Conservation (phyloP, 345 rosid species). For the Anastatica hierochuntica region DNA sequence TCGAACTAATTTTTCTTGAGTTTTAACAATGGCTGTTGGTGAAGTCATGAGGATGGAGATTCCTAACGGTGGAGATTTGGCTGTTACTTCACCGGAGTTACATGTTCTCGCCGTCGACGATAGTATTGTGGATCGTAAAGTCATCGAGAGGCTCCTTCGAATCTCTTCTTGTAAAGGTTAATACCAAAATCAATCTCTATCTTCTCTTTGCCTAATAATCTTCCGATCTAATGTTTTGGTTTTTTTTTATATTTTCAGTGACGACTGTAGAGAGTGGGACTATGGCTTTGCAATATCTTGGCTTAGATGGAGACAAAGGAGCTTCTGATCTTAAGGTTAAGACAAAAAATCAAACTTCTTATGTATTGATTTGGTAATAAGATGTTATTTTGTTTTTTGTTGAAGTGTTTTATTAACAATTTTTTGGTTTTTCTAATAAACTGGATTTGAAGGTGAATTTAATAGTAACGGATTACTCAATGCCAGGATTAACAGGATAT, state of each 20-base stretch:
- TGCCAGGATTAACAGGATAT: slow-evolving; percentile 87
- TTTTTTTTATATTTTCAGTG: slow-evolving; percentile 29
- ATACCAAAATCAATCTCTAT: background rate
- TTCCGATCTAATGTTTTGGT: background rate
- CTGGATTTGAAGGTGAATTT: slow-evolving; percentile 71
- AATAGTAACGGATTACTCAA: slow-evolving; percentile 75
- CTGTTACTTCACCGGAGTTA: slow-evolving; percentile 32
- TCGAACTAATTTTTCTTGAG: background rate
- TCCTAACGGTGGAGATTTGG: no score
- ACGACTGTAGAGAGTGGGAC: slow-evolving; percentile 68
- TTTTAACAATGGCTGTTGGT: slow-evolving; percentile 28
- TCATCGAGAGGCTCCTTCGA: slow-evolving; percentile 68
- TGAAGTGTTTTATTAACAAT: background rate
- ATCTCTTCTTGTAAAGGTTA: slow-evolving; percentile 75
- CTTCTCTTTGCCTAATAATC: background rate
- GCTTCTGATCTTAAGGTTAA: no score
- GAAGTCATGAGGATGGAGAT: slow-evolving; percentile 32
- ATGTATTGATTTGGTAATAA: no score
- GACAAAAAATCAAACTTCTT: no score
- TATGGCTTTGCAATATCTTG: slow-evolving; percentile 65
- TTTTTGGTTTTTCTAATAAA: background rate
- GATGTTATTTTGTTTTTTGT: background rate
- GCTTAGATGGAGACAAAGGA: slow-evolving; percentile 50
- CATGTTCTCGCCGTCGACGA: slow-evolving; percentile 95
- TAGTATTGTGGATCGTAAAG: slow-evolving; percentile 67